phyloP scores from a whole-genome alignment of 805 yeast species.

The Saturnispora sanitii region DNA sequence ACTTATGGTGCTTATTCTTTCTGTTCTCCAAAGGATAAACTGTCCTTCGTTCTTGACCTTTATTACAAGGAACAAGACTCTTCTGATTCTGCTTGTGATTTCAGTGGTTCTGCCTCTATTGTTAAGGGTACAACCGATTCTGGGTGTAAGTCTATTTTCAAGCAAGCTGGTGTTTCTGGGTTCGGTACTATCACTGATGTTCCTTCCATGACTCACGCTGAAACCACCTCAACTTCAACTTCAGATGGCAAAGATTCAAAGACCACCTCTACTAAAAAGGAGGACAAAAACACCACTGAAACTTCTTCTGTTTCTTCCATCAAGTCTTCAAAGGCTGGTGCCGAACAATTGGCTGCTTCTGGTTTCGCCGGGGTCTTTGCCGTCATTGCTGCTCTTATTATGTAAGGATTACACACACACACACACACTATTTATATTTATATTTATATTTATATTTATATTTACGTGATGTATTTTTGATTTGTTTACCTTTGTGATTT shows the following conservation, averaged over 20 bases:
- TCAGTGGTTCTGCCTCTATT: constrained; percentile 58
- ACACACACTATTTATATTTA: no score
- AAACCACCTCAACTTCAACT: constrained; percentile 6
- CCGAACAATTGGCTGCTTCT: constrained; percentile 12
- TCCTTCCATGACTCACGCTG: constrained; percentile 12
- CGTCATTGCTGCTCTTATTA: constrained; percentile 17
- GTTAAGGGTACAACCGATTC: constrained; percentile 38
- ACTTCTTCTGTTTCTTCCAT: constrained; percentile 15
- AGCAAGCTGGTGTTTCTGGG: constrained; percentile 64
- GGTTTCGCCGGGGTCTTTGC: constrained; percentile 15
- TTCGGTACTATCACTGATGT: constrained; percentile 38
- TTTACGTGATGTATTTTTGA: no score
- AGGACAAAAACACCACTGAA: constrained; percentile 12
- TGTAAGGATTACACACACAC: constrained; percentile 11
- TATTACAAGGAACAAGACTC: constrained; percentile 45
- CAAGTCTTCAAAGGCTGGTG: constrained; percentile 11
- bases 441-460: no score
- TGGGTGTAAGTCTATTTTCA: constrained; percentile 46
- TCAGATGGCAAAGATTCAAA: constrained; percentile 3
- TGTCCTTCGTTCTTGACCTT: constrained; percentile 54
- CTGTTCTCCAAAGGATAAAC: constrained; percentile 57
- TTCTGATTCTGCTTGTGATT: constrained; percentile 48
- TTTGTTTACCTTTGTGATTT: constrained; percentile 2
- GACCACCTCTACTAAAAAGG: constrained; percentile 4
- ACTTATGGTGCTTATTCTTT: constrained; percentile 63